Percentiles rank a stretch among this genome's conserved stretches.
phyloP scores from a whole-genome alignment of 352 stramenopile species.

The Pythium apleroticum region DNA sequence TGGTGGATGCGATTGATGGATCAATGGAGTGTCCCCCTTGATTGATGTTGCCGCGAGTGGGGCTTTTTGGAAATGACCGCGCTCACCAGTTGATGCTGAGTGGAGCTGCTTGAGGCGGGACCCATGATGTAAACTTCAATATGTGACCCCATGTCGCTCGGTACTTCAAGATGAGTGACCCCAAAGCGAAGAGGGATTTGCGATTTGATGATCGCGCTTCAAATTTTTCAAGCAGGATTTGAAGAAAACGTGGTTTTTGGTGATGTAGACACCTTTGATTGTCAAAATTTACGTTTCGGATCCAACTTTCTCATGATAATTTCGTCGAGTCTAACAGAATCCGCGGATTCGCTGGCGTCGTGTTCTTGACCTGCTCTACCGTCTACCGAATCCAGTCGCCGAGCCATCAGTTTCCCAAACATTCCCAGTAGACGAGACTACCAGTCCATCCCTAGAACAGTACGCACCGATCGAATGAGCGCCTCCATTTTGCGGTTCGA shows the following conservation, averaged over 20 bases:
- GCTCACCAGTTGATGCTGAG: neutral
- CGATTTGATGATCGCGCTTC: neutral
- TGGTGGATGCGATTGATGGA: neutral
- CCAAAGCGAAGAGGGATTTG: neutral
- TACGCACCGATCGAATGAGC: conserved; percentile 44
- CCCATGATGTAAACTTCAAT: too few species aligned
- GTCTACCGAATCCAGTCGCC: conserved; percentile 27
- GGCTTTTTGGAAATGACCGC: neutral
- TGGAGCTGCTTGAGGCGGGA: neutral
- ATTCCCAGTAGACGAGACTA: too few species aligned
- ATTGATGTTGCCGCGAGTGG: neutral
- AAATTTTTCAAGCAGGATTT: neutral
- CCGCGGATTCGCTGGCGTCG: conserved; percentile 42
- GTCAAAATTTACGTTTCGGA: neutral
- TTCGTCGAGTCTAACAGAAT: conserved; percentile 35
- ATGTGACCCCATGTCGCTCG: neutral
- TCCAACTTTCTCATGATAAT: neutral
- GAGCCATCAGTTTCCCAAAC: neutral
- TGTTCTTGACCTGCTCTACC: conserved; percentile 49
- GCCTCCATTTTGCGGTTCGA: conserved; percentile 61
- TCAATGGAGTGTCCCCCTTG: neutral
- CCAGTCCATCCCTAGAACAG: too few species aligned
- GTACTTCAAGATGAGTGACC: neutral
- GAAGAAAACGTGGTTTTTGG: neutral
- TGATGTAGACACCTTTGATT: neutral